Evolutionary conservation across 2,329 filamentous ascomycete species (phyloP), one percentile per base, ranked within the genome.

Genomic region (Scytalidium sp.): DNA sequence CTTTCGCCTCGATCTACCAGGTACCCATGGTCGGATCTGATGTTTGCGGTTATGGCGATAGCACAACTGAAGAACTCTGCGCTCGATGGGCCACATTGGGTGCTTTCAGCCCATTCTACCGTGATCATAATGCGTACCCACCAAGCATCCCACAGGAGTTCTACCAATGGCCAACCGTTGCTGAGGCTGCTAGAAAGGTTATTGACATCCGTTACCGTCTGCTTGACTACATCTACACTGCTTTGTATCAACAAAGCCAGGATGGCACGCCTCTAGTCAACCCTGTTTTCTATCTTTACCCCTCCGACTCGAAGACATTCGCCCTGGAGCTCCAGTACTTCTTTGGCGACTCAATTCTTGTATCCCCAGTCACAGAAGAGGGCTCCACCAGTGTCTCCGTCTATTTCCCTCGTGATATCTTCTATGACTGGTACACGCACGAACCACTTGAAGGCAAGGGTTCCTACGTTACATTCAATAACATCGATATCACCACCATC

Each of bases 161-260:
- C 64, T 93, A 91, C 67, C 78, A 73, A 42, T 91, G 85, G 84
- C 69, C 74, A 0, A 67, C 72, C 1, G 85, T 88, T 4, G 74
- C 85, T 0, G 69, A 76, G 8, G 84, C 85, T 0, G 86, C 86
- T 0, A 78, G 77, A 49, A 84, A 81, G 51, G 85, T 83, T 17
- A 90, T 92, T 58, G 78, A 78, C 23, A 83, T 84, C 43, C 79
- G 88, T n/a, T 92, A 92, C 70, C 76, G 80, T 25, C 73, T 92
- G n/a, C 74, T 92, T 11, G 88, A 91, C 60, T 92, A 92, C 69
- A 75, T 89, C 52, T 92, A 93, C 73, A 91, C 88, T 1, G 81
- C 83, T 1, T 74, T 90, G 57, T 73, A 84, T 62, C 50, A 51
- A 68, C 80, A 88, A 64, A 78, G 75, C 23, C 60, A 72, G 17